A percentile compares a stretch with the other conserved stretches of the same genome.
phyloP scores from a whole-genome alignment of 1,284 basidiomycete genomes.

The Tilletia setariae region DNA sequence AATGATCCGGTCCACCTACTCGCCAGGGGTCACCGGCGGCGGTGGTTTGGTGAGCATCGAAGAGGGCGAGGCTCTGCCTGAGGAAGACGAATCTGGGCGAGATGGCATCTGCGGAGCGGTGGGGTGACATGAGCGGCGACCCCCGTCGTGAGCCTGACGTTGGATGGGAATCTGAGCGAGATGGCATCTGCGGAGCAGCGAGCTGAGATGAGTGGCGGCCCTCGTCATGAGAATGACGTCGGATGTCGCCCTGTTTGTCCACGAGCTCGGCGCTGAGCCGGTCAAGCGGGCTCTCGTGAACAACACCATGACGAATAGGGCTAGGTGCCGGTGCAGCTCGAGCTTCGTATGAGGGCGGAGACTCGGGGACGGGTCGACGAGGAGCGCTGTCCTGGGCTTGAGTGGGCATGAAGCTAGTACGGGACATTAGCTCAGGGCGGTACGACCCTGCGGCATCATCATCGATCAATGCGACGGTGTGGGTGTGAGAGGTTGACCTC shows the following conservation, averaged over 20 bases:
- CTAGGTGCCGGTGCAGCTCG: conserved; percentile 34
- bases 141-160: too few relatives aligned
- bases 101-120: too few relatives aligned
- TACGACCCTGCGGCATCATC: not conserved
- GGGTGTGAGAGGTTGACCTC: not conserved
- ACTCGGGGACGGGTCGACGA: not conserved
- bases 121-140: too few relatives aligned
- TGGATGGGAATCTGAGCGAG: too few relatives aligned
- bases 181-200: not conserved
- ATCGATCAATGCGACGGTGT: not conserved
- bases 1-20: conserved; percentile 47
- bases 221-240: conserved; percentile 12
- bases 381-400: not conserved
- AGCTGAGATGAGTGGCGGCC: not conserved
- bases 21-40: conserved; percentile 33
- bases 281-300: conserved; percentile 36
- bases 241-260: not conserved
- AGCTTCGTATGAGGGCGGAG: conserved; percentile 21
- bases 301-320: conserved; percentile 31
- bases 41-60: conserved; percentile 19
- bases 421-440: not conserved
- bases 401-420: not conserved
- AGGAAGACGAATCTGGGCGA: not conserved
- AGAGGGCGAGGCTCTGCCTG: conserved; percentile 10
- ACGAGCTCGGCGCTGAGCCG: conserved; percentile 36